A percentile compares a stretch with the other conserved stretches of the same genome.
Conservation (phyloP, 2,329 filamentous ascomycete species). For the Trichoderma cornu-damae region DNA sequence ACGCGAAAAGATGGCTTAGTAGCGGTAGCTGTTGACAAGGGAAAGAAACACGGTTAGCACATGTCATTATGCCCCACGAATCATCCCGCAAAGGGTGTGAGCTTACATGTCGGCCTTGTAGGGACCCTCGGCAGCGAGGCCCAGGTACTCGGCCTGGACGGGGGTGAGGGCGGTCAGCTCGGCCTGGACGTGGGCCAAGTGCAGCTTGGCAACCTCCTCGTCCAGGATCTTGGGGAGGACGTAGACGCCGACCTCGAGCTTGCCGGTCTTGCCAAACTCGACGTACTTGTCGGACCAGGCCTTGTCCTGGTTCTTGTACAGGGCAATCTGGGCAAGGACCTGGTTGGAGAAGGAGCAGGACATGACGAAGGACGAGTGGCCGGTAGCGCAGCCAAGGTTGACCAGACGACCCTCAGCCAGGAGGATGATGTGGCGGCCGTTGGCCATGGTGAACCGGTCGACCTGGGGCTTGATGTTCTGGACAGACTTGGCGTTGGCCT, state of each 20-base stretch:
- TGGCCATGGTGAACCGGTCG: constrained; percentile 93
- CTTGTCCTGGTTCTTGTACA: constrained; percentile 88
- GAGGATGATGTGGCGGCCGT: constrained; percentile 94
- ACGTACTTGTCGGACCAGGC: constrained; percentile 90
- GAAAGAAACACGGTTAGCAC: constrained; percentile 19
- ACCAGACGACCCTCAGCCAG: constrained; percentile 97
- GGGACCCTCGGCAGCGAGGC: constrained; percentile 78
- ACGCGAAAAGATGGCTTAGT: constrained; percentile 35
- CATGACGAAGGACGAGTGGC: constrained; percentile 99
- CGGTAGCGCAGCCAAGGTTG: constrained; percentile 98
- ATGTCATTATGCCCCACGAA: background rate
- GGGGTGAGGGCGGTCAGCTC: constrained; percentile 82
- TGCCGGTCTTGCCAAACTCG: constrained; percentile 89
- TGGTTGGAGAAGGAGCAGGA: constrained; percentile 99
- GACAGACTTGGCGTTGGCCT: constrained; percentile 87
- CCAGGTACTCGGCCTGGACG: constrained; percentile 92
- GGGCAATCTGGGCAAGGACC: constrained; percentile 97
- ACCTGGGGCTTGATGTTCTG: constrained; percentile 99
- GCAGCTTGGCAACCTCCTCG: constrained; percentile 94
- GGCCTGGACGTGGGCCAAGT: constrained; percentile 88
- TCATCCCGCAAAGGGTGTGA: constrained; percentile 22
- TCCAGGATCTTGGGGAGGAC: constrained; percentile 96
- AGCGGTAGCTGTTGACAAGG: constrained; percentile 39
- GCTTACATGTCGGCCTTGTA: constrained; percentile 94
- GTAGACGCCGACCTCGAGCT: constrained; percentile 89